Percentiles rank a stretch among this genome's conserved stretches.
These are phyloP conservation scores for Tricholoma matsutake DNA, from an alignment of 768 basidiomycete species.

Conservation along the genomic window DNA sequence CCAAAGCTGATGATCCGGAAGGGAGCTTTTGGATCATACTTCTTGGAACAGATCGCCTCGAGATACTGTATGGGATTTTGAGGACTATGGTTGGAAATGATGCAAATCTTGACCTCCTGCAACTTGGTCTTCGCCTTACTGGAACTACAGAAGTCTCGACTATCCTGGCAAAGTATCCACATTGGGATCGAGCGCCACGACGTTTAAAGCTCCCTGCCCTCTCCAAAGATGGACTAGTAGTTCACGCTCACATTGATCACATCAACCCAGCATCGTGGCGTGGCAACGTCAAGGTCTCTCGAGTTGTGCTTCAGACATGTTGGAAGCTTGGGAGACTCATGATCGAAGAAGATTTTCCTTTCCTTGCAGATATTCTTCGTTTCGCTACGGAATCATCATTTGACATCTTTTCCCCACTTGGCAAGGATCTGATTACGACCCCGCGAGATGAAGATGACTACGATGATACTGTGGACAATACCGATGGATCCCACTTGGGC, in stretches of 20 bases:
- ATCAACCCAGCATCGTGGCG: conserved; percentile 33
- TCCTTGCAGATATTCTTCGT: conserved; percentile 15
- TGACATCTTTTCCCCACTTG: conserved; percentile 13
- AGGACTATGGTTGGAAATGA: not conserved
- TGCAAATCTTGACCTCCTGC: conserved; percentile 22
- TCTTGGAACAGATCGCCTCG: too few relatives aligned
- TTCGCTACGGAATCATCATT: not conserved
- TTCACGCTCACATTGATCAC: conserved; percentile 28
- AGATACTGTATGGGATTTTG: too few relatives aligned
- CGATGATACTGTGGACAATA: not conserved
- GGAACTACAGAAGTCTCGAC: too few relatives aligned
- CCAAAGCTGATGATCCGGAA: too few relatives aligned
- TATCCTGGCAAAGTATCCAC: too few relatives aligned
- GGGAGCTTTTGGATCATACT: too few relatives aligned
- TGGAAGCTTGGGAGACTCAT: conserved; percentile 26
- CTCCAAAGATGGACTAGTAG: conserved; percentile 19
- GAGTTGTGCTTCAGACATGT: conserved; percentile 23
- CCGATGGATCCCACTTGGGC: too few relatives aligned
- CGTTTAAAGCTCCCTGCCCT: conserved; percentile 29
- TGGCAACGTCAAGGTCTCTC: conserved; percentile 25
- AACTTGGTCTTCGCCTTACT: conserved; percentile 15
- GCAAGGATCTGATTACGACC: not conserved
- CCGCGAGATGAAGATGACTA: conserved; percentile 3
- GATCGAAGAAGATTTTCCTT: conserved; percentile 21
- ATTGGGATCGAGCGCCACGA: conserved; percentile 7